Percentiles rank a stretch among this genome's conserved stretches.
Evolutionary conservation across 2,329 filamentous ascomycete species (phyloP).

Genomic region (Calonectria crousiana): DNA sequence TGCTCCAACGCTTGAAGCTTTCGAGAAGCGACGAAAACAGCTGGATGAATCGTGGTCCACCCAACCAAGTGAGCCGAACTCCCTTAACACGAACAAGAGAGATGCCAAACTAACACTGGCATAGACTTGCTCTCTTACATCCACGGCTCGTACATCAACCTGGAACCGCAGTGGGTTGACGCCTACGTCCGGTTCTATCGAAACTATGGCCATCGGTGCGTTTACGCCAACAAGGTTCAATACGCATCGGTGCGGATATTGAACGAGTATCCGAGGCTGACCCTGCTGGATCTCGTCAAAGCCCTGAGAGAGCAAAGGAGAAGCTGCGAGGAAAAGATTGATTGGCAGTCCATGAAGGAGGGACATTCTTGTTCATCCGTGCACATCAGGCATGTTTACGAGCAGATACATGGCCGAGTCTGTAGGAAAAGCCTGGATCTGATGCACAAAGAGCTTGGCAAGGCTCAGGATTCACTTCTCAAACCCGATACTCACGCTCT

Average conservation of each 20-base stretch:
- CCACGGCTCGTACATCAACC: not conserved
- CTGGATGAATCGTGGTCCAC: not conserved
- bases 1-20: not conserved
- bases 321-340: not conserved
- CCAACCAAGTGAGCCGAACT: not conserved
- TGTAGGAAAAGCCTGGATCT: not conserved
- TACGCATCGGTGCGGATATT: not conserved
- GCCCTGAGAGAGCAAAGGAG: not conserved
- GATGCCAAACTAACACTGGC: not conserved
- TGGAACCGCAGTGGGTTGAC: not conserved
- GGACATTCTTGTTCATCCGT: rapidly evolving
- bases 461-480: not conserved
- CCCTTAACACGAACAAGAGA: not conserved
- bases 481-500: not conserved
- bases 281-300: not conserved
- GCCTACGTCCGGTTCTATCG: not conserved
- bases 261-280: not conserved
- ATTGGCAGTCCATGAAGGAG: not conserved
- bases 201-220: not conserved
- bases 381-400: not conserved
- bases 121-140: not conserved
- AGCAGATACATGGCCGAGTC: not conserved
- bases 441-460: not conserved
- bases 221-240: not conserved
- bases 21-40: not conserved